These are phyloP conservation scores for Rubia balearica DNA, from an alignment of 305 asterid species.

Conservation along the genomic window DNA sequence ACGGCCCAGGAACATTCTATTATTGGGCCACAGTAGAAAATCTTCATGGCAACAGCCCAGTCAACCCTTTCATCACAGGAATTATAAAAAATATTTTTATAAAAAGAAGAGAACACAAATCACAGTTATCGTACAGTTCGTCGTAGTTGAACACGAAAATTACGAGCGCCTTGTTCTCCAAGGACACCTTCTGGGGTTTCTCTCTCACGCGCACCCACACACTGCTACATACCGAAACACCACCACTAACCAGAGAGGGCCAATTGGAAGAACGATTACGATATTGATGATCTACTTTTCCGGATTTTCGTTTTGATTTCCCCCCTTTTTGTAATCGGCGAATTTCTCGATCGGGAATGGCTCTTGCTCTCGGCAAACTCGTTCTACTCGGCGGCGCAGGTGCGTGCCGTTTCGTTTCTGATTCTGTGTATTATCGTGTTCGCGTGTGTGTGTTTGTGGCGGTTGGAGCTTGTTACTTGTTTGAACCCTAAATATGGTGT, in stretches of 20 bases:
- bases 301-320: conserved; percentile 19
- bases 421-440: neutral
- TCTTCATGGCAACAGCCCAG: no score
- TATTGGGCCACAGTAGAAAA: no score
- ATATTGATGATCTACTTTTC: conserved; percentile 19
- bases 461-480: neutral
- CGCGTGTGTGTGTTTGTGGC: neutral
- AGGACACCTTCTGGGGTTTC: neutral
- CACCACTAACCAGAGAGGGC: neutral
- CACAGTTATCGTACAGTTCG: no score
- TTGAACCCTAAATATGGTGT: conserved; percentile 10
- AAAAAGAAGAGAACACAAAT: no score
- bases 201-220: conserved; percentile 4
- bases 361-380: conserved; percentile 82
- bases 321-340: neutral
- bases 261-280: neutral
- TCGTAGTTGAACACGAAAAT: neutral
- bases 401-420: conserved; percentile 10
- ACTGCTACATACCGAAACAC: neutral
- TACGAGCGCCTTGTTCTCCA: conserved; percentile 3
- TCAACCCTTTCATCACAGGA: no score
- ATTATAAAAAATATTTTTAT: no score
- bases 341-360: conserved; percentile 41
- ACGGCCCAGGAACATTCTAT: no score
- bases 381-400: conserved; percentile 85